phyloP scores from a whole-genome alignment of 2,329 filamentous ascomycete species.

The Fusarium anguioides region DNA sequence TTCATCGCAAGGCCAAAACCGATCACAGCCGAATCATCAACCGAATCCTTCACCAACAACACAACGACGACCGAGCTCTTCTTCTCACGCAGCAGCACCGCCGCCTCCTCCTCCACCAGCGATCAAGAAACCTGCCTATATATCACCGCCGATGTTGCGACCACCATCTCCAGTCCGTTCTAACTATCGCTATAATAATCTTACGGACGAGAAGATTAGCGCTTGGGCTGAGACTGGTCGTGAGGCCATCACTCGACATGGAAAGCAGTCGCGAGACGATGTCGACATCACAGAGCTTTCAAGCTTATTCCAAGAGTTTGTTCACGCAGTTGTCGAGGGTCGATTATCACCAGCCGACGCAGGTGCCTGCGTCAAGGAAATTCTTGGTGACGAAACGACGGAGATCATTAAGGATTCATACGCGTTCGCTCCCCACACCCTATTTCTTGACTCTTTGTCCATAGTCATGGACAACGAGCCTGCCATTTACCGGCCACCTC shows the following conservation, averaged over 20 bases:
- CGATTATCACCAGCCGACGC: conserved; percentile 75
- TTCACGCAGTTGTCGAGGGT: conserved; percentile 77
- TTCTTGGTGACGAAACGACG: conserved; percentile 69
- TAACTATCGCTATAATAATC: conserved; percentile 77
- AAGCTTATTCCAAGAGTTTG: conserved; percentile 84
- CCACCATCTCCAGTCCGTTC: conserved; percentile 52
- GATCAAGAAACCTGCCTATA: conserved; percentile 34
- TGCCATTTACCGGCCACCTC: conserved; percentile 56
- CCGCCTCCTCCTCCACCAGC: conserved; percentile 40
- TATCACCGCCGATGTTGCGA: conserved; percentile 38
- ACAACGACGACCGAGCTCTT: conserved; percentile 38
- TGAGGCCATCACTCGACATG: conserved; percentile 73
- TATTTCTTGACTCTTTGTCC: conserved; percentile 86
- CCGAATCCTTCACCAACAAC: conserved; percentile 39
- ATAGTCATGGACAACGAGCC: conserved; percentile 80
- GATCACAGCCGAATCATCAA: conserved; percentile 43
- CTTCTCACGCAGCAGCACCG: conserved; percentile 38
- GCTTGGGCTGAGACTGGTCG: conserved; percentile 76
- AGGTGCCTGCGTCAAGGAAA: conserved; percentile 78
- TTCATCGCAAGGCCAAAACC: conserved; percentile 55
- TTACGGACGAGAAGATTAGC: conserved; percentile 76
- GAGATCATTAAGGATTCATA: conserved; percentile 62
- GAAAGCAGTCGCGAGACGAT: conserved; percentile 71
- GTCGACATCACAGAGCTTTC: conserved; percentile 77
- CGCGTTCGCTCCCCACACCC: conserved; percentile 70